Base-by-base conservation (phyloP, 345 rosid genomes). In the Salix koriyanagi region DNA sequence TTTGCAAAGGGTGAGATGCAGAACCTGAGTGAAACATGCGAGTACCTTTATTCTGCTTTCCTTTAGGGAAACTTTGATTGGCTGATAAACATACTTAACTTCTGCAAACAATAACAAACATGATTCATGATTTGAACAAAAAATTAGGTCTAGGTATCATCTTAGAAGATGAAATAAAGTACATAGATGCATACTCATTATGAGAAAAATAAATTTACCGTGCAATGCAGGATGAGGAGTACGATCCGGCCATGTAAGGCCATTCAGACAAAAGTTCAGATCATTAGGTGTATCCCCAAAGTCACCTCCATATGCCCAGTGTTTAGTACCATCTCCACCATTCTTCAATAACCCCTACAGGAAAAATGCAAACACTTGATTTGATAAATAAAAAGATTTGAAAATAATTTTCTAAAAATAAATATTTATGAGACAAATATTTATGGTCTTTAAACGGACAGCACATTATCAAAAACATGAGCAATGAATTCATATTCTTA, bases 231-330 rank as follows among this genome's bases (percentile, higher is more conserved):
- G 99, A 87, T 93, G 99, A 42, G 94, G 91, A 71, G 94, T 92
- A 81, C 99, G 85, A 85, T 96, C 96, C 15, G 99, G 99, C 99
- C 99, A 96, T 54, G 65, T 79, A 85, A 96, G 83, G 67, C 99
- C 99, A 69, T 93, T 86, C 84, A 96, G 82, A 84, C 99, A 93
- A 83, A 96, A 96, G 87, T 96, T 96, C 83, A 87, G 83, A 86
- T 96, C 99, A 86, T 96, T 96, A 69, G 98, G 98, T 62, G 81
- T 79, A 79, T 96, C 99, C 81, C 98, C 99, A 82, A 91, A 96
- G 88, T 93, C 94, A 62, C 99, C 99, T 79, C 99, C 99, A 91
- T 96, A 96, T 15, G 98, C 99, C 99, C 99, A 96, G 80, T 73
- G 89, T 76, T 93, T 93, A 67, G 54, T 74, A 66, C 98, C 97